phyloP scores from a whole-genome alignment of 2,329 filamentous ascomycete species.

The Aspergillus tubingensis region DNA sequence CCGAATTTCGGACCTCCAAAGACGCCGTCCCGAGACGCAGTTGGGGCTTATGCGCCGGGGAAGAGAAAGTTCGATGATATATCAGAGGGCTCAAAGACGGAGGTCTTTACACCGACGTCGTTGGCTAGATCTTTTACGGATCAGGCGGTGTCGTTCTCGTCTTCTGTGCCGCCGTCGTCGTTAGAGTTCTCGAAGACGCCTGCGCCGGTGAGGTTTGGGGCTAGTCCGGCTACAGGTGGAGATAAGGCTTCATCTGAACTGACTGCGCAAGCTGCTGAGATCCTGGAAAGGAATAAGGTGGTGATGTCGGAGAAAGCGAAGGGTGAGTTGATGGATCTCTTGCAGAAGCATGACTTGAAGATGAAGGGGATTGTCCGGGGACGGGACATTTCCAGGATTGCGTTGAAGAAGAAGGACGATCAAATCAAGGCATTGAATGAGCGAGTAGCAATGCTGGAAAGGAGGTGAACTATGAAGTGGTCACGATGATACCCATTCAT shows the following conservation, averaged over 20 bases:
- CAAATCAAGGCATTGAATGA: constrained; percentile 67
- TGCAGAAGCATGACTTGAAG: constrained; percentile 60
- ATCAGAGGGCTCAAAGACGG: constrained; percentile 6
- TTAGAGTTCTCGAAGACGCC: constrained; percentile 36
- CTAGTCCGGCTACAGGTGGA: constrained; percentile 21
- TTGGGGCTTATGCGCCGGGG: constrained; percentile 34
- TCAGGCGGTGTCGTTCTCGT: constrained; percentile 5
- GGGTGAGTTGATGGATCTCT: constrained; percentile 42
- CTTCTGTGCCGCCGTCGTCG: constrained; percentile 23
- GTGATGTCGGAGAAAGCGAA: constrained; percentile 36
- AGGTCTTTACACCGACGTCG: constrained; percentile 4
- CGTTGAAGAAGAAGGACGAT: constrained; percentile 65
- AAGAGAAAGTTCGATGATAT: constrained; percentile 35
- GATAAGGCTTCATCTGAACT: constrained; percentile 22
- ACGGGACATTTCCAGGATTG: constrained; percentile 65
- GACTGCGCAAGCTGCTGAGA: constrained; percentile 27
- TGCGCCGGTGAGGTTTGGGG: constrained; percentile 35
- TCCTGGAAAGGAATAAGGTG: constrained; percentile 39
- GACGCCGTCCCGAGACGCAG: constrained; percentile 11
- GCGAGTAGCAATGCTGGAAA: constrained; percentile 60
- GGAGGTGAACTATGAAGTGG: constrained; percentile 55
- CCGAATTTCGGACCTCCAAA: constrained; percentile 37
- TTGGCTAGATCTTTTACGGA: neutral
- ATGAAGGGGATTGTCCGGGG: constrained; percentile 64
- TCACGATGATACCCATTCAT: constrained; percentile 12